Conservation (phyloP, 345 rosid genomes). For the Alliaria petiolata region DNA sequence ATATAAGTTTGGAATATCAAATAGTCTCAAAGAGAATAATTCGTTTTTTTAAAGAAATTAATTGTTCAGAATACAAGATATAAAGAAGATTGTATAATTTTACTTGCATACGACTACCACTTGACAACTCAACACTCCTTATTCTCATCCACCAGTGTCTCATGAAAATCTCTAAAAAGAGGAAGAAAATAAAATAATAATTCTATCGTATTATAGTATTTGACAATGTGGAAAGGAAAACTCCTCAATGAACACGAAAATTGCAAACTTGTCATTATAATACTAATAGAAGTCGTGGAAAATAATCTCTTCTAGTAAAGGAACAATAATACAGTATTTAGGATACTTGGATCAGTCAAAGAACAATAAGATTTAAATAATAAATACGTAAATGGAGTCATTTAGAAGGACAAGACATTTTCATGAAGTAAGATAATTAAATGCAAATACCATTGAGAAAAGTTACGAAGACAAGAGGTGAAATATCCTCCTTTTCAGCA, state of each 20-base stretch:
- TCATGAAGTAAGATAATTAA: neutral
- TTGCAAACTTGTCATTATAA: neutral
- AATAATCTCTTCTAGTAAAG: neutral
- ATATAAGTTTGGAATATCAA: neutral
- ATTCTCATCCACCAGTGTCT: neutral
- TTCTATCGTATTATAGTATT: slow-evolving; percentile 4
- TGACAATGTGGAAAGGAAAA: slow-evolving; percentile 23
- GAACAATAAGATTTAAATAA: neutral
- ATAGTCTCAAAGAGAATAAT: neutral
- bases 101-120: neutral
- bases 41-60: neutral
- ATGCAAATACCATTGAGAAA: neutral
- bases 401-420: neutral
- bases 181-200: neutral
- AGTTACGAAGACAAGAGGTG: neutral
- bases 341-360: neutral
- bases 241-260: slow-evolving; percentile 16
- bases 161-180: neutral
- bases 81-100: neutral
- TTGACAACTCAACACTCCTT: slow-evolving; percentile 5
- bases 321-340: neutral
- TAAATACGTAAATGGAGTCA: neutral
- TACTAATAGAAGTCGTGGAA: slow-evolving; percentile 4
- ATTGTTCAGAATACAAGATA: neutral
- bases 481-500: neutral